These are phyloP conservation scores for Histomonas meleagridis DNA, from an alignment of 208 protist genomes.

Conservation along the genomic window DNA sequence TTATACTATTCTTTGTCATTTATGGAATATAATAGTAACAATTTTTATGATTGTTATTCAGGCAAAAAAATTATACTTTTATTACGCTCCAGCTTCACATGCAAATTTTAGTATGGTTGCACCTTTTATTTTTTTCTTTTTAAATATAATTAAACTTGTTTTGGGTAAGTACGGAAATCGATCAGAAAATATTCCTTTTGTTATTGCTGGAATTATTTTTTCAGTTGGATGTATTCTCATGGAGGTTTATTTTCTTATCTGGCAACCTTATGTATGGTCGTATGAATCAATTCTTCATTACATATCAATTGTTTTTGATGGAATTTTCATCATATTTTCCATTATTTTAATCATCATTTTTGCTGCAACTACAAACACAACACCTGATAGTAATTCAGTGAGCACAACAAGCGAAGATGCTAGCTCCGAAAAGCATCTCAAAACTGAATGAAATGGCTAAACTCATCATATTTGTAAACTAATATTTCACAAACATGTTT, in stretches of 20 bases:
- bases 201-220: not conserved
- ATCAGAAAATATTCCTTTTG: not conserved
- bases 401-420: too few relatives aligned
- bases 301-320: not conserved
- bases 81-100: not conserved
- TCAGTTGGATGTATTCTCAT: not conserved
- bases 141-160: not conserved
- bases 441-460: too few relatives aligned
- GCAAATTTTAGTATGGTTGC: slow-evolving; percentile 8
- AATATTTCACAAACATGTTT: too few relatives aligned
- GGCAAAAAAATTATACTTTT: not conserved
- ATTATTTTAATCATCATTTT: not conserved
- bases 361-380: too few relatives aligned
- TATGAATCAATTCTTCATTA: not conserved
- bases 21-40: not conserved
- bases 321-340: not conserved
- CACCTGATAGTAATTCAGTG: too few relatives aligned
- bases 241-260: slow-evolving; percentile 6
- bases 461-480: too few relatives aligned
- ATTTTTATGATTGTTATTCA: not conserved
- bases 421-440: too few relatives aligned
- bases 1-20: not conserved
- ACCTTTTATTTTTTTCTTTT: not conserved
- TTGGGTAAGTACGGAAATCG: not conserved
- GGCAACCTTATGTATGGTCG: not conserved